Percentiles rank a stretch among this genome's conserved stretches.
These are phyloP conservation scores for Macrolepiota albuminosa DNA, from an alignment of 768 basidiomycete genomes.

Conservation along the genomic window DNA sequence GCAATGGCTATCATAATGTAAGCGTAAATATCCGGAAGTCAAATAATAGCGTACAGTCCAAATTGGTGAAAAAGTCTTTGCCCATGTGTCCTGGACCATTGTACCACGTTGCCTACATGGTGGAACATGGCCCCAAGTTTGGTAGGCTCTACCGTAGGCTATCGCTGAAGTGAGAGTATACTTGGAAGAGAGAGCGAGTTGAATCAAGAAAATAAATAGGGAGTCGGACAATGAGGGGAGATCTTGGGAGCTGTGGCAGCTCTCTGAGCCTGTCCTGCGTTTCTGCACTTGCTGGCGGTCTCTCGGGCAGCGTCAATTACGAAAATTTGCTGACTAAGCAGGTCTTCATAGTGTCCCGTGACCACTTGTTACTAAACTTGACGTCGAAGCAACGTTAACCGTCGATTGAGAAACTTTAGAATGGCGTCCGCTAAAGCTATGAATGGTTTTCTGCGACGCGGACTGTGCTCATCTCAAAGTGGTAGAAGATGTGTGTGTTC, in stretches of 20 bases:
- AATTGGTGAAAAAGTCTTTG: slow-evolving; percentile 64
- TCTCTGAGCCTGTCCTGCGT: slow-evolving; percentile 1
- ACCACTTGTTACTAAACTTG: background rate
- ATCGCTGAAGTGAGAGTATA: background rate
- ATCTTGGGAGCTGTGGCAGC: background rate
- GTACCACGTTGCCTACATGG: slow-evolving; percentile 22
- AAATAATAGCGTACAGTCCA: slow-evolving; percentile 56
- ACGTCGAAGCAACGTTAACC: background rate
- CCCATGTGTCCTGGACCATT: slow-evolving; percentile 36
- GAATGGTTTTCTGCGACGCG: slow-evolving; percentile 8
- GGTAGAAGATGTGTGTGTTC: slow-evolving; percentile 13
- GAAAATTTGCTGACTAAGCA: slow-evolving; percentile 13
- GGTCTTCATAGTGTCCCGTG: slow-evolving; percentile 8
- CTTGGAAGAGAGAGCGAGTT: background rate
- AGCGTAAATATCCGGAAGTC: background rate
- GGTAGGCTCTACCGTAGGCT: background rate
- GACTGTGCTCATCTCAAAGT: slow-evolving; percentile 1
- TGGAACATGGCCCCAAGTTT: slow-evolving; percentile 15
- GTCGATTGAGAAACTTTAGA: slow-evolving; percentile 1
- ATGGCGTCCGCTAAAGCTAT: slow-evolving; percentile 19
- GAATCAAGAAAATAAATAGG: slow-evolving; percentile 9
- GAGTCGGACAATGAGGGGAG: background rate
- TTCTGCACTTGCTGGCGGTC: background rate
- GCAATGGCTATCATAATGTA: slow-evolving; percentile 56
- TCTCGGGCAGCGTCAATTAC: slow-evolving; percentile 5